Conservation (phyloP, 179 eudicot species). For the Corrigiola litoralis region DNA sequence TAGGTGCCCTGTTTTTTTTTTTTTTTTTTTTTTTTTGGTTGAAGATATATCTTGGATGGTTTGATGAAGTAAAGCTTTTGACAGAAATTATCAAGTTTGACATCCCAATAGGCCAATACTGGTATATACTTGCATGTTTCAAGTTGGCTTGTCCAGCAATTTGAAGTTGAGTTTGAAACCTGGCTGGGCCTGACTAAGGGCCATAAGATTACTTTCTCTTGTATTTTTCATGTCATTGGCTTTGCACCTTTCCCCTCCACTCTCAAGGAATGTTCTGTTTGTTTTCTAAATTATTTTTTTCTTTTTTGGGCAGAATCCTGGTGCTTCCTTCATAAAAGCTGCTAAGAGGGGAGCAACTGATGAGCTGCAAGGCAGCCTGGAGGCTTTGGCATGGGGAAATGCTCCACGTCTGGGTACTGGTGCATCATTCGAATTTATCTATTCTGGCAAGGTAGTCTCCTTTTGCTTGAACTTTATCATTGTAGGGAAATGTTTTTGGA, state of each 20-base stretch:
- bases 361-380: constrained; percentile 70
- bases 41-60: no score
- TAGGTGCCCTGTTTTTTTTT: no score
- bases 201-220: background rate
- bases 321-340: constrained; percentile 67
- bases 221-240: background rate
- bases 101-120: no score
- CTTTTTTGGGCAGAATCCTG: constrained; percentile 57
- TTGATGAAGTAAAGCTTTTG: no score
- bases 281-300: background rate
- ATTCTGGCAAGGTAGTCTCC: constrained; percentile 57
- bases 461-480: background rate
- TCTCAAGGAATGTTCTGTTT: background rate
- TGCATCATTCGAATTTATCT: constrained; percentile 57
- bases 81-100: no score
- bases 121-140: no score
- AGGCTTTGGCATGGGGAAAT: constrained; percentile 86
- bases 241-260: no score
- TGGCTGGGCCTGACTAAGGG: no score
- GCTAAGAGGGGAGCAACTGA: constrained; percentile 67
- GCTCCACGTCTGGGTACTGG: constrained; percentile 80
- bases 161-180: background rate
- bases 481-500: background rate
- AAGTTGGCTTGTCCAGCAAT: background rate
- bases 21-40: no score